phyloP scores from a whole-genome alignment of 441 rosid genomes.

The Populus hybrid region DNA sequence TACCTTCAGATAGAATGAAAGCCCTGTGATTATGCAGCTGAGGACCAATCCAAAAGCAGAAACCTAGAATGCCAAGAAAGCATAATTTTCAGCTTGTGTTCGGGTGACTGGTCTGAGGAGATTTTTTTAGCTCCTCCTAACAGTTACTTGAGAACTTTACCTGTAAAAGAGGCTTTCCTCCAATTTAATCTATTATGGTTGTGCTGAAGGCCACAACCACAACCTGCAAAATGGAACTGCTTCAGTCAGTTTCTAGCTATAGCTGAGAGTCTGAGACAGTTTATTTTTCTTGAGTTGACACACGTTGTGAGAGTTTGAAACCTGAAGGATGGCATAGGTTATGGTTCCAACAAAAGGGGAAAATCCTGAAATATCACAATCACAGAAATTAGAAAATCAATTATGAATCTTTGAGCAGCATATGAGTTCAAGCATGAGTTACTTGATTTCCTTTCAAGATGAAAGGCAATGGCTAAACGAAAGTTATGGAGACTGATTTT shows the following conservation, averaged over 20 bases:
- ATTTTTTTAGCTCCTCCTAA: not conserved
- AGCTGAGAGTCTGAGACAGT: not conserved
- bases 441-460: not conserved
- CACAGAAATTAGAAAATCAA: not conserved
- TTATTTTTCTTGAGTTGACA: not conserved
- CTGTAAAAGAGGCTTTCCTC: slow-evolving; percentile 89
- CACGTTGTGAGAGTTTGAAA: slow-evolving; percentile 14
- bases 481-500: not conserved
- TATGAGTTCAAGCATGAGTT: not conserved
- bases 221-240: slow-evolving; percentile 22
- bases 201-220: slow-evolving; percentile 60
- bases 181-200: slow-evolving; percentile 72
- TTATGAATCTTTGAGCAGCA: not conserved
- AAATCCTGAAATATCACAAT: slow-evolving; percentile 49
- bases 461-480: not conserved
- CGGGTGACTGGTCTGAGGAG: not conserved
- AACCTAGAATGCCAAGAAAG: slow-evolving; percentile 41
- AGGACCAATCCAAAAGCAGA: slow-evolving; percentile 66
- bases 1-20: slow-evolving; percentile 76
- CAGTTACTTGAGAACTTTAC: slow-evolving; percentile 26
- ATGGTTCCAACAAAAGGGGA: slow-evolving; percentile 57
- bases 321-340: slow-evolving; percentile 79
- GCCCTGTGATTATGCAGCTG: slow-evolving; percentile 53
- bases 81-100: not conserved
- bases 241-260: not conserved